Base-by-base conservation (phyloP, 352 stramenopile species). In the Phytophthora constricta region DNA sequence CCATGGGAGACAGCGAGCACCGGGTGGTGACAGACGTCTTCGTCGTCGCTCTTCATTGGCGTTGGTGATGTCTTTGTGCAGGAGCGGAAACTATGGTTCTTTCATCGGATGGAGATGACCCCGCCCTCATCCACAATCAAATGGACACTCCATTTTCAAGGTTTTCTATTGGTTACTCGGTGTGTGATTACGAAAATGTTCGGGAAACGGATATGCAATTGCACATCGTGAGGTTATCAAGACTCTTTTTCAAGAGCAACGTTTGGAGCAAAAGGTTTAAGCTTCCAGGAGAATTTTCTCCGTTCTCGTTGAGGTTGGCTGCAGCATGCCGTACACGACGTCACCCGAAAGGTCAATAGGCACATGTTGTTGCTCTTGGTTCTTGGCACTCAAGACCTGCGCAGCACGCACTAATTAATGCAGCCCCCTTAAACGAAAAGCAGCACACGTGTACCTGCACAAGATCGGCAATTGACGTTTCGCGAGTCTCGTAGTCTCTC, bases 1-100 rank as follows among this genome's bases (percentile, higher is more conserved):
- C 83, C 86, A 43, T 94, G 83, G 5, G 84, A 86, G 52, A 88
- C 60, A 39, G 76, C 82, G 33, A 89, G 53, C 8, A 84, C 73
- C 0, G 76, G 76, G 51, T 86, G 78, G 28, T 55, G 66, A n/a
- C 62, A 49, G 22, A 27, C 25, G 19, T 70, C 48, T 37, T 58
- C 56, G 47, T 54, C 54, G 33, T 58, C 39, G 34, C 54, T 70
- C 33, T 58, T 69, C 8, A 17, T 54, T 25, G 22, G 37, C 1
- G 26, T 13, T 10, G 17, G 26, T 11, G 37, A 5, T 3, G 45
- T 48, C 7, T 71, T 52, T 22, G 34, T 19, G 59, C 68, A 68
- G 68, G 58, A n/a, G n/a, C n/a, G n/a, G n/a, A n/a, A n/a, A n/a
- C n/a, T n/a, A n/a, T n/a, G n/a, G n/a, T n/a, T n/a, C n/a, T n/a